Evolutionary conservation across 441 rosid genomes (phyloP).

Genomic region (Erodium moschatum): DNA sequence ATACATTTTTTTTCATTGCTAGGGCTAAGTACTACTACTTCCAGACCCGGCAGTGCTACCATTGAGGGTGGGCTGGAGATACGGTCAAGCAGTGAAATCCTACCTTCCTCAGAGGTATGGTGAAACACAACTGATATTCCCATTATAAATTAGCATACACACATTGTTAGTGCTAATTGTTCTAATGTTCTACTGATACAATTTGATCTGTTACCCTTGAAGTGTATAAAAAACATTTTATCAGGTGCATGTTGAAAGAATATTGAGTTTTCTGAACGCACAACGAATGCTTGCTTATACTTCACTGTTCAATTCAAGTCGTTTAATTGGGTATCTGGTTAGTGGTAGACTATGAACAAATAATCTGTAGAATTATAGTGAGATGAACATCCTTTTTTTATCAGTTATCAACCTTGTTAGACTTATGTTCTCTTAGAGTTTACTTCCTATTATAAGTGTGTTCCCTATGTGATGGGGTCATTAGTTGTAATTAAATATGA

Average conservation of each 20-base stretch:
- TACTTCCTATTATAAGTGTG: too few species aligned
- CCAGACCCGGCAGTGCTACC: conserved; percentile 42
- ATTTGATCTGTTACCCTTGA: neutral
- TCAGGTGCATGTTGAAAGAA: neutral
- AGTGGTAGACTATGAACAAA: conserved; percentile 8
- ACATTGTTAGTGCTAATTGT: neutral
- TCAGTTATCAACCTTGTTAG: too few species aligned
- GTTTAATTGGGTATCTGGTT: neutral
- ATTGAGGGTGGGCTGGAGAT: conserved; percentile 42
- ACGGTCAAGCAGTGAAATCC: conserved; percentile 40
- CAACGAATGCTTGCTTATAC: neutral
- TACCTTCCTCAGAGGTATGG: conserved; percentile 53
- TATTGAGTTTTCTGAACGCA: neutral
- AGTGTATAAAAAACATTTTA: conserved; percentile 1
- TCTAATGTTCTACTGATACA: neutral
- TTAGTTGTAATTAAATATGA: too few species aligned
- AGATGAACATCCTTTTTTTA: neutral
- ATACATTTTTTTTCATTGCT: conserved; percentile 21
- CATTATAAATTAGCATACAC: neutral
- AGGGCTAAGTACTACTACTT: conserved; percentile 41
- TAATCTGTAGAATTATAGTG: conserved; percentile 2
- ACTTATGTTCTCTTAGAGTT: too few species aligned
- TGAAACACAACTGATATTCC: neutral
- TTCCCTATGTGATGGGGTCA: too few species aligned
- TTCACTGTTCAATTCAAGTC: neutral